Conservation (phyloP, 371 early-diverging fungal species). For the Ordospora pajunii region DNA sequence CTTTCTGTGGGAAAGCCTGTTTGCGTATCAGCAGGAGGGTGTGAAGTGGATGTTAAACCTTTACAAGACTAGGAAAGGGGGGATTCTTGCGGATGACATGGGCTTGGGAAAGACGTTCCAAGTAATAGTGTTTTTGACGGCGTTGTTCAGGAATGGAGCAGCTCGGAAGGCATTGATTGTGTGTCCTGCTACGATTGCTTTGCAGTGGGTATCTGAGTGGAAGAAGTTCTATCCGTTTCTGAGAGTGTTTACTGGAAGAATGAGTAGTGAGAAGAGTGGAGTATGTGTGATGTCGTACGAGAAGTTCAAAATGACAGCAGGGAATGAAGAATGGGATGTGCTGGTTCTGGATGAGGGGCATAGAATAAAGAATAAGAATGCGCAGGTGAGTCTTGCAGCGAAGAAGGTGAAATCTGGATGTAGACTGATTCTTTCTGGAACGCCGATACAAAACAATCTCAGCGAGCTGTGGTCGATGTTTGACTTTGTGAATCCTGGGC, state of each 20-base stretch:
- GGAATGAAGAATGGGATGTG: constrained; percentile 76
- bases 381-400: constrained; percentile 76
- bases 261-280: constrained; percentile 72
- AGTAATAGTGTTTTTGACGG: constrained; percentile 72
- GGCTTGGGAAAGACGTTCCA: constrained; percentile 90
- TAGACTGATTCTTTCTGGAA: constrained; percentile 88
- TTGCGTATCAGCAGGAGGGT: constrained; percentile 81
- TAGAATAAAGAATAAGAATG: constrained; percentile 94
- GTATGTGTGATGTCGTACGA: constrained; percentile 68
- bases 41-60: constrained; percentile 81
- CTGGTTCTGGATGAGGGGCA: constrained; percentile 97
- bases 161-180: constrained; percentile 69
- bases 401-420: constrained; percentile 72
- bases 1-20: constrained; percentile 70
- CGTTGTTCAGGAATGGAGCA: constrained; percentile 63
- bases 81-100: constrained; percentile 92
- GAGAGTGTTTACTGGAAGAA: constrained; percentile 71
- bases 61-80: constrained; percentile 75
- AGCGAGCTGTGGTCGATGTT: constrained; percentile 94
- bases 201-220: constrained; percentile 90
- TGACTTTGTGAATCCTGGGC: constrained; percentile 92
- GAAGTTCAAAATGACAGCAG: constrained; percentile 67
- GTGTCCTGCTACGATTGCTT: constrained; percentile 88
- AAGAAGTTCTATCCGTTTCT: constrained; percentile 88
- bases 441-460: constrained; percentile 93